phyloP scores from a whole-genome alignment of 352 stramenopile genomes.

The Detonula confervacea region DNA sequence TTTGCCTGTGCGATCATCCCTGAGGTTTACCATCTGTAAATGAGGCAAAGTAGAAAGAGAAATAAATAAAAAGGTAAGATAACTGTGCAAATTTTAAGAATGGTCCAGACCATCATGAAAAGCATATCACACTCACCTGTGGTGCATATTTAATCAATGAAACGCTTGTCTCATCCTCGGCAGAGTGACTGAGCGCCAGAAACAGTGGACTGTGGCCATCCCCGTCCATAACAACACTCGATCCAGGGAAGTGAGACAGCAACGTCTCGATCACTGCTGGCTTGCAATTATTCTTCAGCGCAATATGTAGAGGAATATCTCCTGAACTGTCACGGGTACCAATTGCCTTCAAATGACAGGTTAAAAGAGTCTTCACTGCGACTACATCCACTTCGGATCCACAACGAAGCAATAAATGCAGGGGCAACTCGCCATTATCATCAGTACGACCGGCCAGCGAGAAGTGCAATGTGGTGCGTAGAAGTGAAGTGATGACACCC shows the following conservation, averaged over 20 bases:
- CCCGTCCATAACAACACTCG: constrained; percentile 72
- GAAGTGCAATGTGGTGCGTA: constrained; percentile 83
- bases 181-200: constrained; percentile 81
- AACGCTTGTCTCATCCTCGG: constrained; percentile 83
- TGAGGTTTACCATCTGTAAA: constrained; percentile 77
- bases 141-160: constrained; percentile 84
- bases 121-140: constrained; percentile 68
- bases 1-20: constrained; percentile 79
- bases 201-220: constrained; percentile 79
- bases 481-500: constrained; percentile 77
- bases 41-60: constrained; percentile 57
- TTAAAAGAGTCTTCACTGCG: constrained; percentile 81
- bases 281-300: constrained; percentile 80
- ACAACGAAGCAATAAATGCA: constrained; percentile 82
- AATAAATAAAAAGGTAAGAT: background rate
- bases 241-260: constrained; percentile 82
- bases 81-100: background rate
- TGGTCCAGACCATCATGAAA: background rate
- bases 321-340: constrained; percentile 83
- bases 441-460: constrained; percentile 82
- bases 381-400: constrained; percentile 74
- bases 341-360: constrained; percentile 72
- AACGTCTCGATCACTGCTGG: constrained; percentile 78
- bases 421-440: constrained; percentile 83
- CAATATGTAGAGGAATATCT: constrained; percentile 78